Conservation (phyloP, 2,329 filamentous ascomycete species). For the Talaromyces atroroseus region DNA sequence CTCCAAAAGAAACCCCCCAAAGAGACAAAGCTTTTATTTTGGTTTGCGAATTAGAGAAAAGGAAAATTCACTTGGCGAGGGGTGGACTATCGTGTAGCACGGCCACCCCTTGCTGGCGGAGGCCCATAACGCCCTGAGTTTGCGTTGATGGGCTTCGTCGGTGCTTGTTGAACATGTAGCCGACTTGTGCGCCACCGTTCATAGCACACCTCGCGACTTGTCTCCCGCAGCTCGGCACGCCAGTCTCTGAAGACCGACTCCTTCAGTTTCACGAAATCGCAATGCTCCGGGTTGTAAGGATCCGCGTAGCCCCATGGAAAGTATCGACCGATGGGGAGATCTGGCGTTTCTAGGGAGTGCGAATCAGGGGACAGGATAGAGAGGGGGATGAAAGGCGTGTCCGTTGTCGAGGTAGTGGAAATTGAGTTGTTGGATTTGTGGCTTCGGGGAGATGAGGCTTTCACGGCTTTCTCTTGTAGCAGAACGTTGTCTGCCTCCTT, state of each 20-base stretch:
- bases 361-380: constrained; percentile 91
- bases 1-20: background rate
- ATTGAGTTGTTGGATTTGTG: constrained; percentile 12
- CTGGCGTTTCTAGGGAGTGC: constrained; percentile 57
- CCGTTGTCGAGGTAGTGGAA: constrained; percentile 24
- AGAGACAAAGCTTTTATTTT: background rate
- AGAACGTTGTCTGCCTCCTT: constrained; percentile 26
- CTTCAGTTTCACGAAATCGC: constrained; percentile 86
- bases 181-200: constrained; percentile 78
- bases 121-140: constrained; percentile 26
- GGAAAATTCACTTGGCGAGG: background rate
- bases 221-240: constrained; percentile 83
- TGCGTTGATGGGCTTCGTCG: constrained; percentile 20
- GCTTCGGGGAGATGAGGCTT: constrained; percentile 5
- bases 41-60: background rate
- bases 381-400: constrained; percentile 69
- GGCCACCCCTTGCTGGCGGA: constrained; percentile 10
- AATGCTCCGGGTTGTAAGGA: constrained; percentile 84
- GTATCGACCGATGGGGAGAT: constrained; percentile 63
- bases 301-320: constrained; percentile 98
- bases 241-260: constrained; percentile 91
- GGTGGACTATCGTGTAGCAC: constrained; percentile 11
- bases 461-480: background rate
- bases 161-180: constrained; percentile 27
- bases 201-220: constrained; percentile 89